Evolutionary conservation across 2,329 filamentous ascomycete genomes (phyloP), one percentile per base, ranked within the genome.

Genomic region (Fusarium clavum): DNA sequence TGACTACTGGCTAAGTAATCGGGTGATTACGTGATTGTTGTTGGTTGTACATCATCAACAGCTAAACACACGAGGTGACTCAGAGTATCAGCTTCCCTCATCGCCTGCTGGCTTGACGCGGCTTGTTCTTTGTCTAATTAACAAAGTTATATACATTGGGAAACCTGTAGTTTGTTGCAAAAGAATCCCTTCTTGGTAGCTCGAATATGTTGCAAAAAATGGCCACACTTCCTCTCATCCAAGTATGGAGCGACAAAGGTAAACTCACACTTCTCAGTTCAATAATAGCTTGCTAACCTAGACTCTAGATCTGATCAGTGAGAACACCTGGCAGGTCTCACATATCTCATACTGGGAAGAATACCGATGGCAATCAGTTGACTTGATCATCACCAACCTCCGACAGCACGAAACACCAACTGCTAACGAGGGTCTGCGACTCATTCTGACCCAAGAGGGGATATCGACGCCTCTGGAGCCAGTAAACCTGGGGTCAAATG

Each of bases 301-400:
- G 20, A 59, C 20, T 40, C 47, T 12, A 59, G 56, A 25, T 25
- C 48, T 59, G 9, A 38, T 59, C 12, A 44, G 27, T n/a, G 56
- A 53, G 46, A 44, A 30, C 6, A 46, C 47, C 11, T 53, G 34
- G 46, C 11, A 53, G 34, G 47, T 59, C 16, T 59, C 56, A 22
- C 56, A 59, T 27, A 44, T 44, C 25, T 59, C 45, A 18, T 30
- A 45, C 34, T 53, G 44, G 47, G 38, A 59, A 43, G n/a, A 38
- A n/a, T 30, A 59, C 14, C 29, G 30, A 52, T 59, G 56, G 56
- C 47, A 59, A 43, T 59, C 56, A 8, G 13, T 59, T 29, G 56
- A 59, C 27, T 44, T 59, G 29, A n/a, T 29, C 29, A 40, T 59
- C n/a, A 34, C 56, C n/a, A 38, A 14, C 41, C 27, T 53, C 24